Evolutionary conservation across 163 green algal species (phyloP).

Genomic region (Scenedesmus sp.): DNA sequence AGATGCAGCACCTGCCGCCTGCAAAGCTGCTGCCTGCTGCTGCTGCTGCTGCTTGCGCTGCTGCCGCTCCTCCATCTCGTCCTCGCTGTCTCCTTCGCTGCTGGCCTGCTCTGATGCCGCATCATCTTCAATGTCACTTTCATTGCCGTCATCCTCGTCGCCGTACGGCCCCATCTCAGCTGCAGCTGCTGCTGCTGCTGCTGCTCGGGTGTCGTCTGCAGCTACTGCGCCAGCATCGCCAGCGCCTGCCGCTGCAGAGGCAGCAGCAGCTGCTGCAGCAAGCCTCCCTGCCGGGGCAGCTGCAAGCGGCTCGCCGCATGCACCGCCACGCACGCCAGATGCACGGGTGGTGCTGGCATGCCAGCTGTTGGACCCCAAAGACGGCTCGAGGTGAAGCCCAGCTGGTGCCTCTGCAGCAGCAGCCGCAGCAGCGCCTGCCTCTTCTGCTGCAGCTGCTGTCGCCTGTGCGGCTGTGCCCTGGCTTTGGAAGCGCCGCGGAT

Average conservation of each 20-base stretch:
- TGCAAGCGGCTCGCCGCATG: neutral
- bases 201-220: neutral
- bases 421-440: neutral
- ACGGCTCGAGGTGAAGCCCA: neutral
- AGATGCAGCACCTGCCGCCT: neutral
- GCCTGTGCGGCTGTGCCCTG: slow-evolving; percentile 4
- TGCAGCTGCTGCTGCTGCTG: neutral
- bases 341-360: neutral
- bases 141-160: neutral
- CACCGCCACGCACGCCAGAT: neutral
- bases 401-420: neutral
- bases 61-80: neutral
- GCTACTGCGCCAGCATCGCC: neutral
- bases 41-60: slow-evolving; percentile 1
- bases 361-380: neutral
- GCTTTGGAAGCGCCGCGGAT: neutral
- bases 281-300: neutral
- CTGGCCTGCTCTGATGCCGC: slow-evolving; percentile 21
- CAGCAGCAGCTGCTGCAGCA: neutral
- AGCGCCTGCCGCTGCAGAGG: neutral
- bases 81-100: slow-evolving; percentile 41
- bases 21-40: neutral
- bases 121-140: slow-evolving; percentile 19
- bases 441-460: slow-evolving; percentile 2
- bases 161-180: neutral